phyloP scores from a whole-genome alignment of 2,329 filamentous ascomycete species.

The Beauveria bassiana region DNA sequence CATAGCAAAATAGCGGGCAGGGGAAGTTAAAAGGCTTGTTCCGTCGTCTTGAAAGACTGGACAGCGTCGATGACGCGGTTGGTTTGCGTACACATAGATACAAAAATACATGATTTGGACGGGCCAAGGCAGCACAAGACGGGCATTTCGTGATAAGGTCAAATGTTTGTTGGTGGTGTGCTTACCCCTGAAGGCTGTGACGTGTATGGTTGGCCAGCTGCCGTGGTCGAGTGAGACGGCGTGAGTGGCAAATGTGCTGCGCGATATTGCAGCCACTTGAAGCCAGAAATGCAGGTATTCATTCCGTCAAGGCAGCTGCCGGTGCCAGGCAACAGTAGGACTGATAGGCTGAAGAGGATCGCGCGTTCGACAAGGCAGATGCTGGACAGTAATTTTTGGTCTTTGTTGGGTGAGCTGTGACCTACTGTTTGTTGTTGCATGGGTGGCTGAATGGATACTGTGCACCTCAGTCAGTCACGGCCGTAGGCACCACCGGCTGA shows the following conservation, averaged over 20 bases:
- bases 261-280: not conserved
- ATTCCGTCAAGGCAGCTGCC: not conserved
- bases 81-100: conserved; percentile 2
- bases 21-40: not conserved
- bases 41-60: not conserved
- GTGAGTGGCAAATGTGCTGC: conserved; percentile 8
- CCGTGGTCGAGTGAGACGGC: not conserved
- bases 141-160: not conserved
- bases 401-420: not conserved
- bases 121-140: not conserved
- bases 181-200: conserved; percentile 9
- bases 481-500: not conserved
- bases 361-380: not conserved
- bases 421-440: not conserved
- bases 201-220: not conserved
- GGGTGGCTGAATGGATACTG: not conserved
- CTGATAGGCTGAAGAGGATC: not conserved
- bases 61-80: not conserved
- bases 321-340: not conserved
- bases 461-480: not conserved
- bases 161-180: not conserved
- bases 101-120: conserved; percentile 6
- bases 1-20: not conserved
- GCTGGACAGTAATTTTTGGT: not conserved
- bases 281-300: not conserved